Conservation (phyloP, 768 basidiomycete genomes). For the Termitomyces sp. region DNA sequence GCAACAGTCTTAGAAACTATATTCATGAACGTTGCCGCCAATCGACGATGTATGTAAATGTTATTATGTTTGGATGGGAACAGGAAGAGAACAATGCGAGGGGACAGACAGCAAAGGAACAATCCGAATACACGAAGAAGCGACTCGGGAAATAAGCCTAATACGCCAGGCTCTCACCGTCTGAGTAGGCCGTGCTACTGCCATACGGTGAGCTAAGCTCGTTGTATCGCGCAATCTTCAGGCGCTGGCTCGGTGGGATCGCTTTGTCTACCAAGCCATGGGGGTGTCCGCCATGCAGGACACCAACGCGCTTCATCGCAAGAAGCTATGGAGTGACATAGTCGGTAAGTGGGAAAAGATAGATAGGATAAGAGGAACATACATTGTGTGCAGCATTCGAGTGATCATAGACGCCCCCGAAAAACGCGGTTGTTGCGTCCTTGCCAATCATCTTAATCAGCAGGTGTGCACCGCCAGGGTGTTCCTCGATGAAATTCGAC, state of each 20-base stretch:
- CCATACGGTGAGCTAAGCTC: conserved; percentile 51
- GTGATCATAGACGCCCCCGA: conserved; percentile 88
- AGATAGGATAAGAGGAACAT: conserved; percentile 16
- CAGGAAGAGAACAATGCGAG: neutral
- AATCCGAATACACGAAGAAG: neutral
- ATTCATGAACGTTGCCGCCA: neutral
- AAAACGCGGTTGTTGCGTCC: conserved; percentile 92
- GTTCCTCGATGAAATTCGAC: conserved; percentile 78
- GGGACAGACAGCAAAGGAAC: neutral
- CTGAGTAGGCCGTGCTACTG: conserved; percentile 53
- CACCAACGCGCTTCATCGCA: conserved; percentile 63
- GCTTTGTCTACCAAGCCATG: conserved; percentile 55
- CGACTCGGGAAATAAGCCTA: neutral
- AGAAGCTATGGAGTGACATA: conserved; percentile 34
- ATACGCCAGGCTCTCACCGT: conserved; percentile 44
- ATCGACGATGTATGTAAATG: neutral
- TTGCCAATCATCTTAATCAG: conserved; percentile 82
- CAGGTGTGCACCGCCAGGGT: conserved; percentile 86
- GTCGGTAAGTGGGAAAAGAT: neutral
- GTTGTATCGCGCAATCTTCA: conserved; percentile 62
- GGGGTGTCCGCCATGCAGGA: conserved; percentile 56
- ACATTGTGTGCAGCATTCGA: conserved; percentile 87
- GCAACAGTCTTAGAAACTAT: neutral
- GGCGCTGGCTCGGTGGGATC: conserved; percentile 69
- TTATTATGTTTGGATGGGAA: neutral